These are phyloP conservation scores for Cynanchum wilfordii DNA, from an alignment of 257 asterid species.

Conservation along the genomic window DNA sequence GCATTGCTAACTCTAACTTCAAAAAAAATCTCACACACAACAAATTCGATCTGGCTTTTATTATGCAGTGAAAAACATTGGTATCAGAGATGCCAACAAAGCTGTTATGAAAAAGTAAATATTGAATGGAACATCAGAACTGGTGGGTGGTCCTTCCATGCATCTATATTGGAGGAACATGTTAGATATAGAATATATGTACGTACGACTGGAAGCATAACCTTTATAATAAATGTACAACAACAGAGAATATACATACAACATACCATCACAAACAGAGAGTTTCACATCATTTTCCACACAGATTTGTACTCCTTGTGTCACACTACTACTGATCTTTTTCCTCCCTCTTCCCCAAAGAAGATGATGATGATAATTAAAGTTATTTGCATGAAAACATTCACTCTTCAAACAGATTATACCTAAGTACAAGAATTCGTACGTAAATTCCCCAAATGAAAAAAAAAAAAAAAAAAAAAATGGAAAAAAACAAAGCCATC, in stretches of 20 bases:
- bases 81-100: no score
- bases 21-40: no score
- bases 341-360: not conserved
- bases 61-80: no score
- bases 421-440: not conserved
- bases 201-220: no score
- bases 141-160: no score
- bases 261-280: not conserved
- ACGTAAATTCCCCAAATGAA: not conserved
- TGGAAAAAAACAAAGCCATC: not conserved
- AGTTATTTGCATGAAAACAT: not conserved
- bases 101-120: no score
- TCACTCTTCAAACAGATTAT: slow-evolving; percentile 5
- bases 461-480: slow-evolving; percentile 3
- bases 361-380: slow-evolving; percentile 5
- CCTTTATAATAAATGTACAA: no score
- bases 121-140: not conserved
- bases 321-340: not conserved
- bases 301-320: not conserved
- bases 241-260: slow-evolving; percentile 10
- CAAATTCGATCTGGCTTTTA: no score
- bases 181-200: no score
- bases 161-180: not conserved
- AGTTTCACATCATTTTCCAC: not conserved
- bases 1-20: no score